Conservation (phyloP, 2,329 filamentous ascomycete species). For the Colletotrichum melonis region DNA sequence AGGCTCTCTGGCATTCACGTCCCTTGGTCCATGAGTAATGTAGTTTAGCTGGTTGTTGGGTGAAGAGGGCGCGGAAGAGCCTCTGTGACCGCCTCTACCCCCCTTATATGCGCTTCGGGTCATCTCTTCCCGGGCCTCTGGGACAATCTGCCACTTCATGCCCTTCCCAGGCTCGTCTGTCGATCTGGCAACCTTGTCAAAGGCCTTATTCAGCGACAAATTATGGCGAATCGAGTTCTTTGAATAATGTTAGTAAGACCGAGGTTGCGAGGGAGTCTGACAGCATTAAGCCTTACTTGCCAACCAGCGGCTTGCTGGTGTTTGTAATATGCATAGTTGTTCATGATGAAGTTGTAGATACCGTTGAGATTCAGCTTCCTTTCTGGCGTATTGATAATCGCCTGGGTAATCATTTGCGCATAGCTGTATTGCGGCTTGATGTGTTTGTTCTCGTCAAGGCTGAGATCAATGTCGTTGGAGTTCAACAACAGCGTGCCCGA, state of each 20-base stretch:
- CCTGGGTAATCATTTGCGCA: slow-evolving; percentile 95
- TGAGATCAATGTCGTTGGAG: slow-evolving; percentile 76
- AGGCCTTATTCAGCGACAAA: slow-evolving; percentile 92
- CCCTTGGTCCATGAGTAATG: slow-evolving; percentile 68
- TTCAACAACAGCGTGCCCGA: slow-evolving; percentile 58
- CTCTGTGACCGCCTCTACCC: slow-evolving; percentile 72
- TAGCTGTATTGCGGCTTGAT: slow-evolving; percentile 98
- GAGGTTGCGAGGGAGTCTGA: neutral
- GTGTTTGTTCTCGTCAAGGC: slow-evolving; percentile 85
- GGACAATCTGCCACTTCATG: slow-evolving; percentile 97
- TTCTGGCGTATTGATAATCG: slow-evolving; percentile 87
- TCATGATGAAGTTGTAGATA: slow-evolving; percentile 94
- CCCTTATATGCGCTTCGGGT: slow-evolving; percentile 76
- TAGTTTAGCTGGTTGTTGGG: slow-evolving; percentile 69
- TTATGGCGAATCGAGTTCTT: slow-evolving; percentile 98
- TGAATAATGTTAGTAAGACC: slow-evolving; percentile 39
- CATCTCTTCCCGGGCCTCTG: slow-evolving; percentile 88
- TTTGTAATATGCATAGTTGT: slow-evolving; percentile 92
- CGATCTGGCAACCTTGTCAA: slow-evolving; percentile 90
- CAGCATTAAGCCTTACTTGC: slow-evolving; percentile 72
- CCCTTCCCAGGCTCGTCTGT: slow-evolving; percentile 98
- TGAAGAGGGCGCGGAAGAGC: slow-evolving; percentile 78
- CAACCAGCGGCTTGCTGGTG: slow-evolving; percentile 82
- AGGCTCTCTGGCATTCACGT: slow-evolving; percentile 64
- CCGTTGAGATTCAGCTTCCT: slow-evolving; percentile 91